Percentiles rank a stretch among this genome's conserved stretches.
These are phyloP conservation scores for Penicillium canescens DNA, from an alignment of 495 filamentous ascomycete species.

Conservation along the genomic window DNA sequence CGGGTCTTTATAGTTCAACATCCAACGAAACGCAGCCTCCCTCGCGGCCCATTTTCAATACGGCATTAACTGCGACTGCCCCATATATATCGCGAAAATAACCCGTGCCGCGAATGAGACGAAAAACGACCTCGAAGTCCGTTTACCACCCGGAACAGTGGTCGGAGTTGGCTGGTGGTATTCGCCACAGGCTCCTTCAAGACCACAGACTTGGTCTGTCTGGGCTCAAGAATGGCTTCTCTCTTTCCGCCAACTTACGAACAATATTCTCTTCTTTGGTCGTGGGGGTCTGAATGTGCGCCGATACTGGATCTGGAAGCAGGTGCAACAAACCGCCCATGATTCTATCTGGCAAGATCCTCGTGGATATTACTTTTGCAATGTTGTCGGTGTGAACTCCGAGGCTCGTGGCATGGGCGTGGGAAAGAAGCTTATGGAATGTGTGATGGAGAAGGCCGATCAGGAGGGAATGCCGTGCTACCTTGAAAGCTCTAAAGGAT, in stretches of 20 bases:
- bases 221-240: constrained; percentile 60
- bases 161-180: constrained; percentile 69
- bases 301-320: constrained; percentile 61
- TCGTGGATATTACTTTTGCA: constrained; percentile 68
- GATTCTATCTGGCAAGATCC: constrained; percentile 37
- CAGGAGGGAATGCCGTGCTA: constrained; percentile 61
- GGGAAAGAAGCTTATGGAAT: constrained; percentile 57
- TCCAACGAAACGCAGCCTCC: constrained; percentile 60
- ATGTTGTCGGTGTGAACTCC: constrained; percentile 65
- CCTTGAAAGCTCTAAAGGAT: constrained; percentile 61
- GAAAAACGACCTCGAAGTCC: constrained; percentile 16
- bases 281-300: constrained; percentile 61
- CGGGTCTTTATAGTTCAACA: constrained; percentile 44
- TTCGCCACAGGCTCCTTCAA: constrained; percentile 41
- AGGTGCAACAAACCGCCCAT: constrained; percentile 40
- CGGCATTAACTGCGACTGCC: constrained; percentile 57
- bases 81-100: constrained; percentile 63
- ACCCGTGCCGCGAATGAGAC: constrained; percentile 13
- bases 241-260: constrained; percentile 58
- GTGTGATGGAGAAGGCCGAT: constrained; percentile 59
- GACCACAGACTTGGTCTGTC: constrained; percentile 50
- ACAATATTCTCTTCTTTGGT: constrained; percentile 61
- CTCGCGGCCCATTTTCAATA: constrained; percentile 61
- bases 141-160: constrained; percentile 31
- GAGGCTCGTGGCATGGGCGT: constrained; percentile 60